A percentile compares a stretch with the other conserved stretches of the same genome.
phyloP scores from a whole-genome alignment of 768 basidiomycete species.

The Tylopilus cervinicoccineus region DNA sequence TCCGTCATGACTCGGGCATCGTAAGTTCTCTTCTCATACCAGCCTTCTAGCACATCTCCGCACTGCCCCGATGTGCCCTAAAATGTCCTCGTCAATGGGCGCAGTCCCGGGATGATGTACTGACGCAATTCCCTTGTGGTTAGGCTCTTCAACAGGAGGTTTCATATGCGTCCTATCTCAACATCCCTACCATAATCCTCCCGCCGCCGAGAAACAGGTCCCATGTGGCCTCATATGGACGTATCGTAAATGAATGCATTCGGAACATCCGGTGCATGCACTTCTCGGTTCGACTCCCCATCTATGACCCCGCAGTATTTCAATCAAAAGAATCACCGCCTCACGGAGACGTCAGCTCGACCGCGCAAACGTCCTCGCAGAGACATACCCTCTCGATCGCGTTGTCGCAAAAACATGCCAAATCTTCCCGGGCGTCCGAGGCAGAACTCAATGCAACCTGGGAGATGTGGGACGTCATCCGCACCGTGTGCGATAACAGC shows the following conservation, averaged over 20 bases:
- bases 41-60: conserved; percentile 4
- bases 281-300: conserved; percentile 78
- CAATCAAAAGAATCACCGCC: conserved; percentile 34
- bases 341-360: conserved; percentile 24
- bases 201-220: conserved; percentile 84
- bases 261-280: conserved; percentile 66
- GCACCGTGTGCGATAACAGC: conserved; percentile 85
- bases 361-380: conserved; percentile 20
- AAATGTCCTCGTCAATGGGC: conserved; percentile 16
- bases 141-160: conserved; percentile 93
- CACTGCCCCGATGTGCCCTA: conserved; percentile 11
- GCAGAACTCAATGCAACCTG: conserved; percentile 73
- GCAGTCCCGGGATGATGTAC: conserved; percentile 13
- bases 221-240: conserved; percentile 88
- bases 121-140: conserved; percentile 13
- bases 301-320: conserved; percentile 70
- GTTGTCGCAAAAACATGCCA: conserved; percentile 24
- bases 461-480: conserved; percentile 98
- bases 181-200: conserved; percentile 78
- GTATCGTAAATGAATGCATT: conserved; percentile 79
- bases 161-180: conserved; percentile 89
- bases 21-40: conserved; percentile 44
- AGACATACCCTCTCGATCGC: conserved; percentile 12
- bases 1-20: conserved; percentile 93
- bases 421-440: conserved; percentile 40